These are phyloP conservation scores for Delitschia confertaspora DNA, from an alignment of 495 filamentous ascomycete genomes.

Conservation along the genomic window DNA sequence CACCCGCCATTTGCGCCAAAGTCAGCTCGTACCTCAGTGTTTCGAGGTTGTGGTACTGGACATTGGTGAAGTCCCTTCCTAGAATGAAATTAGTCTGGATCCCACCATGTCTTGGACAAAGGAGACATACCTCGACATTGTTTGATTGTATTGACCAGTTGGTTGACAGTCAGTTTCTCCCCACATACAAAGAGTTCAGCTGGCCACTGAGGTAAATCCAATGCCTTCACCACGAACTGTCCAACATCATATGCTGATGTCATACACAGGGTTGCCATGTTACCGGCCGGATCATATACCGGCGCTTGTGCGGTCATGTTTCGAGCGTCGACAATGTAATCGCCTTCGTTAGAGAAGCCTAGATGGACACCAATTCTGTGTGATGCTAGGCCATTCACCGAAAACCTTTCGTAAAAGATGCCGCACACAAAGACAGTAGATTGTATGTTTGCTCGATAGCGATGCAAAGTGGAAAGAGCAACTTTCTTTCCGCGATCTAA, in stretches of 20 bases:
- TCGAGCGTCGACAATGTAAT: slow-evolving; percentile 55
- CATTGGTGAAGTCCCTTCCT: slow-evolving; percentile 16
- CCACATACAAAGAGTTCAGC: slow-evolving; percentile 57
- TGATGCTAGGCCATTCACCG: slow-evolving; percentile 49
- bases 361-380: slow-evolving; percentile 45
- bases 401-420: slow-evolving; percentile 68
- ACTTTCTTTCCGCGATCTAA: slow-evolving; percentile 49
- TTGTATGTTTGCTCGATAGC: slow-evolving; percentile 46
- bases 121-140: slow-evolving; percentile 27
- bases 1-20: slow-evolving; percentile 26
- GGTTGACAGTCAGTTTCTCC: slow-evolving; percentile 41
- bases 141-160: slow-evolving; percentile 26
- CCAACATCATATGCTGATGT: slow-evolving; percentile 61
- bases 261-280: slow-evolving; percentile 49
- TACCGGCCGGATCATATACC: slow-evolving; percentile 40
- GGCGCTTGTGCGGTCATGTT: slow-evolving; percentile 51
- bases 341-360: slow-evolving; percentile 46
- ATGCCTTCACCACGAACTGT: slow-evolving; percentile 53
- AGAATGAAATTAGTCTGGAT: background rate
- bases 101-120: background rate
- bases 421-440: slow-evolving; percentile 65
- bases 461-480: slow-evolving; percentile 47
- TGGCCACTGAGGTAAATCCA: slow-evolving; percentile 56
- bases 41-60: slow-evolving; percentile 22
- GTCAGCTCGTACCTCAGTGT: slow-evolving; percentile 28